These are phyloP conservation scores for Litsea cubeba DNA, from an alignment of 164 flowering plant genomes.

Conservation along the genomic window DNA sequence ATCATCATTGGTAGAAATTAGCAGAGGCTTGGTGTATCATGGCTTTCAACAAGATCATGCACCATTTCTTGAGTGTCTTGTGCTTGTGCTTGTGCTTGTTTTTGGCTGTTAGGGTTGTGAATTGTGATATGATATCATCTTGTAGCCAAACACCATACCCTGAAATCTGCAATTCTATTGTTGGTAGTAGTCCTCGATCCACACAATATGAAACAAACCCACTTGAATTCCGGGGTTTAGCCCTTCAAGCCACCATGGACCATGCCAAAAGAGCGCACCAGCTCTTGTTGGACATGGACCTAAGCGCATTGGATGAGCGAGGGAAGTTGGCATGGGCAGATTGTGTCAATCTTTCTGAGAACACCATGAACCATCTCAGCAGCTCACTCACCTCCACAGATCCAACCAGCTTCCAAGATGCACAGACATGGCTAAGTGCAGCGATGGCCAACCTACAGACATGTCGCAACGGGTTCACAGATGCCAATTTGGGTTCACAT, in stretches of 20 bases:
- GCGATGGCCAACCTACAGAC: conserved; percentile 49
- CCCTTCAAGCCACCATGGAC: conserved; percentile 29
- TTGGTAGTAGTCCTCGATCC: conserved; percentile 8
- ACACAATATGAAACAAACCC: conserved; percentile 12
- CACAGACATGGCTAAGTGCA: conserved; percentile 59
- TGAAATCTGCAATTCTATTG: conserved; percentile 33
- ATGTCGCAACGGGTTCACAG: conserved; percentile 52
- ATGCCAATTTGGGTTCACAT: conserved; percentile 28
- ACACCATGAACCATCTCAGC: conserved; percentile 34
- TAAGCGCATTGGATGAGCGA: conserved; percentile 22
- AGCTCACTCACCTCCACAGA: conserved; percentile 22
- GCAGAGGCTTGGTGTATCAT: conserved; percentile 5
- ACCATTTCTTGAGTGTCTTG: neutral
- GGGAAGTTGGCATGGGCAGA: conserved; percentile 48
- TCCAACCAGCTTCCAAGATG: conserved; percentile 16
- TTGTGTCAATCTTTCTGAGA: conserved; percentile 53
- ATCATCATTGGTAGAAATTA: neutral
- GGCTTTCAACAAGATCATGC: conserved; percentile 17
- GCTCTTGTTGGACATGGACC: conserved; percentile 35
- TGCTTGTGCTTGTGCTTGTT: conserved; percentile 9
- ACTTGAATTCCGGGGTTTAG: conserved; percentile 23
- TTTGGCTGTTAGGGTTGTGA: conserved; percentile 8
- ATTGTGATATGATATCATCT: conserved; percentile 16
- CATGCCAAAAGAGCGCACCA: conserved; percentile 37
- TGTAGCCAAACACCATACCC: conserved; percentile 68